Percentiles rank a stretch among this genome's conserved stretches.
Conservation (phyloP, 768 basidiomycete species). For the Tricholoma bakamatsutake region DNA sequence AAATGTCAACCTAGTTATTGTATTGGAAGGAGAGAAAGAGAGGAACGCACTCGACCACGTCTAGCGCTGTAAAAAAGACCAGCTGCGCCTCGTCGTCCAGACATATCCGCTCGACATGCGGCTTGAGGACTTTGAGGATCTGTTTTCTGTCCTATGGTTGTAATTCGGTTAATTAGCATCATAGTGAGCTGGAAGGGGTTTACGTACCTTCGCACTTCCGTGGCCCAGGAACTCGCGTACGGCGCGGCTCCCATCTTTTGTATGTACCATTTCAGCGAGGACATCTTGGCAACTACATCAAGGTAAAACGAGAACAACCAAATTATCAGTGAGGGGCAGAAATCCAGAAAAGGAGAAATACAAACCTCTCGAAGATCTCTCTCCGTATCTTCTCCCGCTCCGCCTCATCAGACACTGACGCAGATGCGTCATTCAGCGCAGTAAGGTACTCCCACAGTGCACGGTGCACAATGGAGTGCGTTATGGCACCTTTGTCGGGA, state of each 20-base stretch:
- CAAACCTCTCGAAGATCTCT: conserved; percentile 78
- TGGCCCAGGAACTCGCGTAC: conserved; percentile 82
- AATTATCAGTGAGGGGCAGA: not conserved
- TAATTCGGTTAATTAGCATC: not conserved
- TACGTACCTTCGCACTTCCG: conserved; percentile 72
- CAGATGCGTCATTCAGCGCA: conserved; percentile 38
- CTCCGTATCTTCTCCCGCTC: conserved; percentile 70
- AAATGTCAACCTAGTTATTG: not conserved
- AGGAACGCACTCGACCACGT: conserved; percentile 74
- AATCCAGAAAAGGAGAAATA: not conserved
- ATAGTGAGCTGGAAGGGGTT: not conserved
- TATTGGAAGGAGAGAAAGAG: not conserved
- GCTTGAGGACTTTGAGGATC: conserved; percentile 84
- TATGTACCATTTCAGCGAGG: conserved; percentile 90
- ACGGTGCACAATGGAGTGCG: conserved; percentile 84
- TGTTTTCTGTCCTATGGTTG: conserved; percentile 74
- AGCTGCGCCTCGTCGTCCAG: conserved; percentile 86
- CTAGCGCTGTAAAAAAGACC: conserved; percentile 85
- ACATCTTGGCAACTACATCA: conserved; percentile 68
- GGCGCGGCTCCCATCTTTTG: conserved; percentile 82
- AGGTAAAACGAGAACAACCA: too few species aligned
- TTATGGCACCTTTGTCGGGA: conserved; percentile 82
- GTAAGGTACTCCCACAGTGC: conserved; percentile 81
- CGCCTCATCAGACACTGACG: conserved; percentile 44
- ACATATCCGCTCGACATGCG: conserved; percentile 85